phyloP scores from a whole-genome alignment of 1,284 basidiomycete species.

The Kalmanozyma brasiliensis region DNA sequence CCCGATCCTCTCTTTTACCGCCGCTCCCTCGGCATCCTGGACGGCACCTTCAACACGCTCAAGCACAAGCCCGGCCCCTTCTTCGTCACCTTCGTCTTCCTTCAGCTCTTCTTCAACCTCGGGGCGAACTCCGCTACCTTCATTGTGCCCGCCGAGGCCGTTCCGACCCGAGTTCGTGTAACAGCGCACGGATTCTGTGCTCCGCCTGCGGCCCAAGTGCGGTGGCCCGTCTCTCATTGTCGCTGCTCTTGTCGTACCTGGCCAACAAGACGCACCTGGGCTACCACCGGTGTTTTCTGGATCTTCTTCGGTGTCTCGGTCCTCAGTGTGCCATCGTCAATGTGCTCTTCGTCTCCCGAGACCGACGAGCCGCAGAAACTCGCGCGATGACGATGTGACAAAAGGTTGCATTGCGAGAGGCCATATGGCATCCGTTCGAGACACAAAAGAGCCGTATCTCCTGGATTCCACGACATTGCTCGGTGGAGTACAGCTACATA shows the following conservation, averaged over 20 bases:
- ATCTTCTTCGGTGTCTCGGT: conserved; percentile 64
- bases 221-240: conserved; percentile 71
- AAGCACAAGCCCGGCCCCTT: conserved; percentile 73
- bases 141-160: conserved; percentile 78
- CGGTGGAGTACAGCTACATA: conserved; percentile 9
- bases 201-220: conserved; percentile 71
- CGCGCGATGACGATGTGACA: not conserved
- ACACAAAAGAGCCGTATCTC: not conserved
- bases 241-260: conserved; percentile 63
- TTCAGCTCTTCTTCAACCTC: conserved; percentile 70
- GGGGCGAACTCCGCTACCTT: conserved; percentile 85
- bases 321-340: conserved; percentile 55
- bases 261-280: conserved; percentile 41
- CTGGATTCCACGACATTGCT: no score
- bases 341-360: conserved; percentile 47
- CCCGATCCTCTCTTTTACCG: conserved; percentile 75
- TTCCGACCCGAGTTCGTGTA: conserved; percentile 79
- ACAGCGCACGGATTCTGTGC: conserved; percentile 71
- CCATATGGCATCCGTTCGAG: no score
- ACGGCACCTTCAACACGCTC: conserved; percentile 59
- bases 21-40: conserved; percentile 67
- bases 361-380: no score
- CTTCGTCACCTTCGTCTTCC: conserved; percentile 80
- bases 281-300: conserved; percentile 58
- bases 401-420: not conserved